Base-by-base conservation (phyloP, 108 stramenopile species). In the Mediolabrus comicus region DNA sequence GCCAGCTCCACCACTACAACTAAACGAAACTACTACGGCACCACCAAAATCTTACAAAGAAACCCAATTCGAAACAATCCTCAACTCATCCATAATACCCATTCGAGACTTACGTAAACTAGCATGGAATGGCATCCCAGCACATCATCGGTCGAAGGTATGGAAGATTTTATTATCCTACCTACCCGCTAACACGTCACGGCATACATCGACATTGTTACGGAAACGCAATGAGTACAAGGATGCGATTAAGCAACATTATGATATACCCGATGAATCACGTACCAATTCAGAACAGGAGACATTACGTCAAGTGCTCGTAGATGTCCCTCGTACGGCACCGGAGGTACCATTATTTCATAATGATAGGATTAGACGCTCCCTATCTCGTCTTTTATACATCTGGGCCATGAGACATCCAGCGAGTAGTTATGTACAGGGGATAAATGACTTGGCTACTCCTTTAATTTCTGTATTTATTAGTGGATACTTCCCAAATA, bases 361-460 rank as follows among this genome's bases (percentile, higher is more conserved):
- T 16, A 91, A 98, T 58, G 94, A 95, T 74, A 64, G 84, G 30
- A 84, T 99, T 38, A 92, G 89, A 63, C 74, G 90, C 26, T 57
- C 73, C 32, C 67, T 98, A 60, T 80, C 86, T 19, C 74, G 97
- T 13, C 67, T 98, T 17, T 82, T 99, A 17, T 99, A 98, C 83
- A 87, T 98, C 59, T 99, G 96, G 96, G 96, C 97, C 59, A 88
- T 97, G 84, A 80, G 98, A n/a, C 92, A 95, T 83, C 99, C 99
- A 10, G 98, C 97, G 2, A 84, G 84, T 53, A 85, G 87, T 27
- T 99, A 99, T 71, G 99, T 99, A 17, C 98, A 98, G 74, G 98
- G 99, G 5, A 98, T 99, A 59, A 98, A 98, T 72, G 99, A 99
- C 76, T 69, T 99, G 63, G 89, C 97, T 6, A 95, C 96, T 25